Conservation (phyloP, 2,329 filamentous ascomycete genomes). For the Aspergillus luchuensis region DNA sequence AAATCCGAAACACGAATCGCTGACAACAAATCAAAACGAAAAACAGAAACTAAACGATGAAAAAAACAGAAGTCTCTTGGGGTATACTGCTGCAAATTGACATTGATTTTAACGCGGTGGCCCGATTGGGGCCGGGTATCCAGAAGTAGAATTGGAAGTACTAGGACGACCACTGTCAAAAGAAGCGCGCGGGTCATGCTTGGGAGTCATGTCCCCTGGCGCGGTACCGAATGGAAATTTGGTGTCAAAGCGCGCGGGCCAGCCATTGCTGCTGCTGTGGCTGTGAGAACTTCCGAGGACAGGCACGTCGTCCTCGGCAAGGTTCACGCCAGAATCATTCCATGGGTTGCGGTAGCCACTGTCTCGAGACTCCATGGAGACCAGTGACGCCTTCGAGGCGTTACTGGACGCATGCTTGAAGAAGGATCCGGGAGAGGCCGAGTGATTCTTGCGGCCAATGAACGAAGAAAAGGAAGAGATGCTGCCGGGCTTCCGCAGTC, state of each 20-base stretch:
- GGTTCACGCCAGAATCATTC: constrained; percentile 96
- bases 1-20: constrained; percentile 25
- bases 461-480: constrained; percentile 96
- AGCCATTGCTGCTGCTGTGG: constrained; percentile 62
- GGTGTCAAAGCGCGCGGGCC: constrained; percentile 58
- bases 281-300: constrained; percentile 57
- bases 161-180: constrained; percentile 90
- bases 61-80: constrained; percentile 39
- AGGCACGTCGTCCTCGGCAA: constrained; percentile 77
- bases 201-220: constrained; percentile 79
- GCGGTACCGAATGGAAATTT: constrained; percentile 65
- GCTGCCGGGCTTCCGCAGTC: constrained; percentile 89
- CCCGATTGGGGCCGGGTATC: constrained; percentile 91
- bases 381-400: constrained; percentile 90
- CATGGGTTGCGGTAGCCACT: constrained; percentile 96
- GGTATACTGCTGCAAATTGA: constrained; percentile 51
- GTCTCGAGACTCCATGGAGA: constrained; percentile 92
- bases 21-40: constrained; percentile 45
- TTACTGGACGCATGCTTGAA: constrained; percentile 91
- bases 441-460: constrained; percentile 92
- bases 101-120: constrained; percentile 75
- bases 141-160: constrained; percentile 95
- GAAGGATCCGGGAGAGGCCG: constrained; percentile 79
- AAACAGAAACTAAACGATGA: constrained; percentile 40
- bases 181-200: constrained; percentile 79